Evolutionary conservation across 495 filamentous ascomycete genomes (phyloP).

Genomic region (Annulohypoxylon stygium): DNA sequence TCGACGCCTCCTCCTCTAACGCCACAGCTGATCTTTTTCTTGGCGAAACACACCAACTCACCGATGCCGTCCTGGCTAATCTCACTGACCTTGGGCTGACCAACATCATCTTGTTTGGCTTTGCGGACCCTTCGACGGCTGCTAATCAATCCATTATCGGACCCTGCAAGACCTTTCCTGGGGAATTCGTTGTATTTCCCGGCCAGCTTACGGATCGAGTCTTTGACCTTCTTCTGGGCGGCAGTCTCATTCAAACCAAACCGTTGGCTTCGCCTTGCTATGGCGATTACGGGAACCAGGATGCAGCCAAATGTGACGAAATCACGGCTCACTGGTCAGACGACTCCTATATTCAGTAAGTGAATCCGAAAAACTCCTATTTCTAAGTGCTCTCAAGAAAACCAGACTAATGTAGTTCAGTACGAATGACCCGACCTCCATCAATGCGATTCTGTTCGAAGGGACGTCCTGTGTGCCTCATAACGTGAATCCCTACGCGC

Average conservation of each 20-base stretch:
- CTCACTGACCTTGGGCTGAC: conserved; percentile 52
- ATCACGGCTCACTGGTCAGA: conserved; percentile 54
- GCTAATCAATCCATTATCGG: conserved; percentile 39
- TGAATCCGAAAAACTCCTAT: neutral
- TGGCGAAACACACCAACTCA: conserved; percentile 61
- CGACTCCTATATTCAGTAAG: conserved; percentile 49
- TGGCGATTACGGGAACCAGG: conserved; percentile 60
- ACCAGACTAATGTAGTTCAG: conserved; percentile 36
- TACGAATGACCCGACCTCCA: conserved; percentile 60
- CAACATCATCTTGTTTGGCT: conserved; percentile 48
- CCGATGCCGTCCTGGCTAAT: conserved; percentile 54
- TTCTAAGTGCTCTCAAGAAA: neutral
- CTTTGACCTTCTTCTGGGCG: conserved; percentile 63
- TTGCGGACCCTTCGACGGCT: conserved; percentile 41
- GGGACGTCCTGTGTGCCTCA: conserved; percentile 62
- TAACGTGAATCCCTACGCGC: conserved; percentile 59
- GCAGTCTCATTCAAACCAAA: conserved; percentile 67
- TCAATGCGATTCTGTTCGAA: conserved; percentile 64
- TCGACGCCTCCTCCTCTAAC: conserved; percentile 48
- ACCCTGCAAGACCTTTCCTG: conserved; percentile 60
- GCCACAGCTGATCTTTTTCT: conserved; percentile 53
- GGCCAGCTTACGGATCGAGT: conserved; percentile 61
- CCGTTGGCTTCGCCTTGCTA: conserved; percentile 70
- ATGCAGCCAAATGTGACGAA: conserved; percentile 58
- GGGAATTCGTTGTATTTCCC: conserved; percentile 58